Evolutionary conservation across 257 asterid genomes (phyloP), one percentile per base, ranked within the genome.

Genomic region (Forsythia suspensa): DNA sequence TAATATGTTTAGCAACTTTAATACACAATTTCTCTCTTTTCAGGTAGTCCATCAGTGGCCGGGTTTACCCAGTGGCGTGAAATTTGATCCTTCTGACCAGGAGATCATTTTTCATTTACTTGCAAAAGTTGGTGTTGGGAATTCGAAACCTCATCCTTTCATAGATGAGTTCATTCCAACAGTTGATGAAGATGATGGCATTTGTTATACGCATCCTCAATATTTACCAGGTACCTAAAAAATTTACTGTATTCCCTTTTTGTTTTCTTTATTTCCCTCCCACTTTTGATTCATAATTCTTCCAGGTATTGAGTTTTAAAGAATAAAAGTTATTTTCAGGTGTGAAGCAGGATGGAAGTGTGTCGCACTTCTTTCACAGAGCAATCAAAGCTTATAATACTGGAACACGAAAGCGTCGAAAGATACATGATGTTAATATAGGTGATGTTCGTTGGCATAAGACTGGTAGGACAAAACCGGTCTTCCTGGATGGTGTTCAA

Each of bases 371-470:
- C 86, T 96, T 96, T 74, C 98, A 96, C 82, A 82, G 92, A 84
- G 99, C 98, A 76, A 88, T 96, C 77, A 96, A 92, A 86, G 99
- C 99, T 29, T 96, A 96, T 70, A 94, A 83, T 71, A 94, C 98
- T 11, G 99, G 98, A 57, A 94, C 97, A 0, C 86, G 99, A 48
- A 96, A 96, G 86, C 95, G 98, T 40, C 86, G 99, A 76, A 96
- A 96, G 85, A 92, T 96, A 82, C 91, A 81, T 57, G 97, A 94
- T 6, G 91, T 82, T 79, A 82, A 91, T 76, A 78, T 67, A 37
- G 95, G 95, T 20, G 97, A 96, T 73, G 98, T 94, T 66, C 97
- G 98, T 57, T 96, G 99, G 99, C 99, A 96, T 51, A 96, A 96
- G 78, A 96, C 98, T 21, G 98, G 99, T 68, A 92, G 97, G 16